Conservation (phyloP, 495 filamentous ascomycete genomes). For the Lasiosphaeris hirsuta region DNA sequence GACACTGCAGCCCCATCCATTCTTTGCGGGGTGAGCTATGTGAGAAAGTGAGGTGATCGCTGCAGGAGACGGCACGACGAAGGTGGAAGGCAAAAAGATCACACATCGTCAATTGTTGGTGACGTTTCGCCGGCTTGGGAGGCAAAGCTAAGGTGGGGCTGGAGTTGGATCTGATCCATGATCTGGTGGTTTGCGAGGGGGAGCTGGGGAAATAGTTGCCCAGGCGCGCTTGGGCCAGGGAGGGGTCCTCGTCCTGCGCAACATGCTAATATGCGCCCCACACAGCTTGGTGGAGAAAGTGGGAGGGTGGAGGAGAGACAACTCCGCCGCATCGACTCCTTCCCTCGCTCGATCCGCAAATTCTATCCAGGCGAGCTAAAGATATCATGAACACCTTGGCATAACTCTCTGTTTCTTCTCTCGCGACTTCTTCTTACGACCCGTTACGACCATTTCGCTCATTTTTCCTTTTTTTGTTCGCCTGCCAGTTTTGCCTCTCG, state of each 20-base stretch:
- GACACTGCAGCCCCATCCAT: too few relatives aligned
- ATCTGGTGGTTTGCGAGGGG: neutral
- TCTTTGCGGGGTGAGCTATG: too few relatives aligned
- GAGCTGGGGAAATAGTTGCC: slow-evolving; percentile 2
- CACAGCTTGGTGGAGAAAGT: too few relatives aligned
- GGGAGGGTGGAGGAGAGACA: too few relatives aligned
- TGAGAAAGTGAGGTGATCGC: too few relatives aligned
- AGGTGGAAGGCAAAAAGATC: too few relatives aligned
- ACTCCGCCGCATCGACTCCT: slow-evolving; percentile 1
- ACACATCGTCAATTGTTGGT: too few relatives aligned
- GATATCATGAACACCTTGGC: slow-evolving; percentile 10
- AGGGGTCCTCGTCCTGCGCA: slow-evolving; percentile 6
- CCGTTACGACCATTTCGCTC: slow-evolving; percentile 25
- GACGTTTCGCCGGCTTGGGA: too few relatives aligned
- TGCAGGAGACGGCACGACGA: too few relatives aligned
- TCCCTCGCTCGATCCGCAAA: neutral
- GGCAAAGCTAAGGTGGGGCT: too few relatives aligned
- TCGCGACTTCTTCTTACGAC: slow-evolving; percentile 25
- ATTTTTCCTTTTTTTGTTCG: slow-evolving; percentile 14
- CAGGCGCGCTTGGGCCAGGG: neutral
- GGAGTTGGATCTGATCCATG: too few relatives aligned
- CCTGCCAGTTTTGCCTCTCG: slow-evolving; percentile 1
- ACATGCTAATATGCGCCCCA: neutral
- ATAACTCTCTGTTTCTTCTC: slow-evolving; percentile 13
- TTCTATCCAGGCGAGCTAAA: slow-evolving; percentile 1